Evolutionary conservation across 257 asterid species (phyloP).

Genomic region (Eustoma russellianum): DNA sequence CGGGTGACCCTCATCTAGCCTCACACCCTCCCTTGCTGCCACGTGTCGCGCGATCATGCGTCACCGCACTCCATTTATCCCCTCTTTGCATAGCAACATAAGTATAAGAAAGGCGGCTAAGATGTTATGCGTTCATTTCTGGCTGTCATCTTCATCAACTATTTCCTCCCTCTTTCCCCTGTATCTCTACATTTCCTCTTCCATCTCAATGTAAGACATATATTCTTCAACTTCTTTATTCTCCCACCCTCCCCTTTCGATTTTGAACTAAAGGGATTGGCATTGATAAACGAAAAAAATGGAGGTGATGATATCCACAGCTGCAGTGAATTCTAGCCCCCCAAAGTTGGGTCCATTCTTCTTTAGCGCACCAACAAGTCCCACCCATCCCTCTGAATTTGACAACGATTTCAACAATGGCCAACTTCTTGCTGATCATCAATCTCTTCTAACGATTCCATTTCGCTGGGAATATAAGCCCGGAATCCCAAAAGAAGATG

Average conservation of each 20-base stretch:
- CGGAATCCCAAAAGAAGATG: slow-evolving; percentile 41
- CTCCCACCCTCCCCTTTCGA: slow-evolving; percentile 10
- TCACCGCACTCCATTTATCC: too few relatives aligned
- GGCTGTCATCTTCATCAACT: not conserved
- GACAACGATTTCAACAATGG: slow-evolving; percentile 14
- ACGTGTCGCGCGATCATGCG: too few relatives aligned
- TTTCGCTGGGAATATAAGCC: slow-evolving; percentile 70
- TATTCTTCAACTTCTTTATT: not conserved
- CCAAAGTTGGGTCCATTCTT: slow-evolving; percentile 25
- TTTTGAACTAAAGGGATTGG: not conserved
- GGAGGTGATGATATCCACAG: slow-evolving; percentile 27
- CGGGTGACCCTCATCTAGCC: too few relatives aligned
- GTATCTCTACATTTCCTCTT: too few relatives aligned
- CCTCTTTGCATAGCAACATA: too few relatives aligned
- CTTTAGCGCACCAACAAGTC: slow-evolving; percentile 64
- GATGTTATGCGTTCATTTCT: slow-evolving; percentile 9
- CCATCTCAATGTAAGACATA: too few relatives aligned
- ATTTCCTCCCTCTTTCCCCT: too few relatives aligned
- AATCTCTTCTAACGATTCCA: slow-evolving; percentile 33
- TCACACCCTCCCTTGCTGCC: too few relatives aligned
- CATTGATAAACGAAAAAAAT: slow-evolving; percentile 21
- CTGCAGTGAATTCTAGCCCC: slow-evolving; percentile 38
- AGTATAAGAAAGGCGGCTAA: slow-evolving; percentile 19
- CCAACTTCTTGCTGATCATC: slow-evolving; percentile 4
- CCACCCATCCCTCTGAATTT: slow-evolving; percentile 29